Evolutionary conservation across 495 filamentous ascomycete species (phyloP).

Genomic region (Astrothelium macrocarpum): DNA sequence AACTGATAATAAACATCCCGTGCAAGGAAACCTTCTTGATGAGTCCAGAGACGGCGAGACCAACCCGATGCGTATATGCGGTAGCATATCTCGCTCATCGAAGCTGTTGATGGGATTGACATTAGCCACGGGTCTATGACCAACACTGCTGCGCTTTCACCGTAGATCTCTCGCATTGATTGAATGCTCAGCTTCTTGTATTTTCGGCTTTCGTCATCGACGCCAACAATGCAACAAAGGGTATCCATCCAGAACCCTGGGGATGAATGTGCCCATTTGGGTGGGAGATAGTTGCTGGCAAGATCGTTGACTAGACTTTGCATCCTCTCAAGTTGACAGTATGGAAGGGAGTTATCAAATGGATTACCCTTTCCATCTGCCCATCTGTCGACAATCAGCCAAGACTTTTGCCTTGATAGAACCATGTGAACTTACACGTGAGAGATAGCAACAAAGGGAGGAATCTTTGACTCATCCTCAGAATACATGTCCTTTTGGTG

Average conservation of each 20-base stretch:
- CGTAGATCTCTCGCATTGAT: conserved; percentile 10
- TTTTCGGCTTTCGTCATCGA: conserved; percentile 4
- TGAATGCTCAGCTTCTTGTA: conserved; percentile 8
- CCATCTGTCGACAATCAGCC: conserved; percentile 17
- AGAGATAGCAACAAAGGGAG: conserved; percentile 17
- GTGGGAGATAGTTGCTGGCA: conserved; percentile 6
- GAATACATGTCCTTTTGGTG: conserved; percentile 2
- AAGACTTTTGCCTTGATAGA: neutral
- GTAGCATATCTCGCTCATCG: conserved; percentile 16
- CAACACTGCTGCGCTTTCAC: conserved; percentile 8
- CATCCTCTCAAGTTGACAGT: conserved; percentile 15
- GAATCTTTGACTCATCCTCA: neutral
- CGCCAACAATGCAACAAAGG: conserved; percentile 10
- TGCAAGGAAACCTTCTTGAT: conserved; percentile 27
- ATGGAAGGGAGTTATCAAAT: conserved; percentile 19
- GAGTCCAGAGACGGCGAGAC: conserved; percentile 27
- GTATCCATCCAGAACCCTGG: conserved; percentile 19
- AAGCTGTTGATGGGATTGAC: conserved; percentile 10
- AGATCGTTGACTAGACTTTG: conserved; percentile 11
- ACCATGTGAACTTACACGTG: conserved; percentile 19
- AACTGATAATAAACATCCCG: conserved; percentile 21
- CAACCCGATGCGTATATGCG: conserved; percentile 21
- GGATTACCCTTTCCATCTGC: conserved; percentile 22
- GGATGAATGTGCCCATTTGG: conserved; percentile 2
- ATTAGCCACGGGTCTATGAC: conserved; percentile 11